Evolutionary conservation across 345 rosid species (phyloP).

Genomic region (Trapa bicornis): DNA sequence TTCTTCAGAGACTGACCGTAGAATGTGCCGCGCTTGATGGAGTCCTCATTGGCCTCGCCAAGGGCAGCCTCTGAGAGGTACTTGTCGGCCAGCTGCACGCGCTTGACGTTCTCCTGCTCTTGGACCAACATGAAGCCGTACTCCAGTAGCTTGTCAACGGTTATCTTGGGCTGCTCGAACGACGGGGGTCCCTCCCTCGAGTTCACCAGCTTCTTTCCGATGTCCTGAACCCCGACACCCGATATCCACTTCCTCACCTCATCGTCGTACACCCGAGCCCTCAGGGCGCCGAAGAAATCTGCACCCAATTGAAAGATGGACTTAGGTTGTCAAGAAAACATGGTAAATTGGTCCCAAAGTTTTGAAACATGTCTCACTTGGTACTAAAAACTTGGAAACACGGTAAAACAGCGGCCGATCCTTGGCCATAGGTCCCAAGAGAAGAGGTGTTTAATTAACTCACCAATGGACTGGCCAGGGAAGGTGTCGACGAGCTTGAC

Average conservation of each 20-base stretch:
- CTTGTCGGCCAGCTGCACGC: conserved; percentile 88
- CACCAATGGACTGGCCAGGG: conserved; percentile 97
- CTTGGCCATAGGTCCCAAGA: too few relatives aligned
- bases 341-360: too few relatives aligned
- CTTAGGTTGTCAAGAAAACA: not conserved
- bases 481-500: conserved; percentile 70
- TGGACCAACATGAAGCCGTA: conserved; percentile 81
- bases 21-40: conserved; percentile 57
- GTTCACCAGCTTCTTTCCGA: conserved; percentile 88
- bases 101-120: conserved; percentile 92
- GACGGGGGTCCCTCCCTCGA: conserved; percentile 71
- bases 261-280: conserved; percentile 94
- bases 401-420: too few relatives aligned
- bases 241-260: conserved; percentile 88
- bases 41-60: conserved; percentile 69
- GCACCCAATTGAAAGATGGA: not conserved
- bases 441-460: not conserved
- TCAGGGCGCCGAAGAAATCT: conserved; percentile 92
- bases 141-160: conserved; percentile 54
- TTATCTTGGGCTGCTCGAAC: conserved; percentile 73
- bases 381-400: too few relatives aligned
- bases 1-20: conserved; percentile 35
- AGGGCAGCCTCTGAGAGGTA: conserved; percentile 81
- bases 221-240: conserved; percentile 38
- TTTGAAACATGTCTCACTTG: too few relatives aligned